Base-by-base conservation (phyloP, 2,329 filamentous ascomycete genomes). In the Ceratocystis papillata region DNA sequence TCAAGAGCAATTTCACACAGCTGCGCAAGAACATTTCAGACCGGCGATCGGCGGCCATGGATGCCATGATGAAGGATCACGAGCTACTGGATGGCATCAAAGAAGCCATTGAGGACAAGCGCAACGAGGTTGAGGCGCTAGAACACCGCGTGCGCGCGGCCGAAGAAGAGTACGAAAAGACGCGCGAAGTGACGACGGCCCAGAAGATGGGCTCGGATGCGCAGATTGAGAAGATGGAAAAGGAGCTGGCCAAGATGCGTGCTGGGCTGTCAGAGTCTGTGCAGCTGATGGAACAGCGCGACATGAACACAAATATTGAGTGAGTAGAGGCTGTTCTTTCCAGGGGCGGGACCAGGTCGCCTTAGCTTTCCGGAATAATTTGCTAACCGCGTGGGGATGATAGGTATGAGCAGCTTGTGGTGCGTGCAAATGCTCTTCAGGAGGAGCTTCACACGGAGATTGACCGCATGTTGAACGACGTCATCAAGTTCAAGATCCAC, bases 181-280 rank as follows among this genome's bases (percentile, higher is more conserved):
- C 90, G 22, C 93, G 93, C 73, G 94, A 96, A 79, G 81, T 83
- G 67, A 93, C 89, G 6, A 89, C 83, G 59, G 89, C 91, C 20
- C 90, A 96, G 74, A 95, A 95, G 77, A 84, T 93, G 74, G 87
- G 87, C 6, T 90, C 87, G 1, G 94, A 97, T 74, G 86, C 92
- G 7, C 93, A 97, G 75, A 96, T 99, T 72, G 94, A 99, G 76
- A 94, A 94, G 79, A 95, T 96, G 87, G 94, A 99, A 77, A 96
- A 96, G 76, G 92, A 99, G 75, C 79, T 99, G n/a, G 88, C 89
- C 60, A 90, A 91, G 74, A 96, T 97, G 90, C 83, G 92, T 53
- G 84, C 87, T 1, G 87, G 87, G 10, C 79, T 96, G 37, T 87
- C 85, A 2, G 93, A 96, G 75, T 91, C 87, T 44, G 88, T 96